Evolutionary conservation across 129 eudicot genomes (phyloP), one percentile per base, ranked within the genome.

Genomic region (Artemisia argyi): DNA sequence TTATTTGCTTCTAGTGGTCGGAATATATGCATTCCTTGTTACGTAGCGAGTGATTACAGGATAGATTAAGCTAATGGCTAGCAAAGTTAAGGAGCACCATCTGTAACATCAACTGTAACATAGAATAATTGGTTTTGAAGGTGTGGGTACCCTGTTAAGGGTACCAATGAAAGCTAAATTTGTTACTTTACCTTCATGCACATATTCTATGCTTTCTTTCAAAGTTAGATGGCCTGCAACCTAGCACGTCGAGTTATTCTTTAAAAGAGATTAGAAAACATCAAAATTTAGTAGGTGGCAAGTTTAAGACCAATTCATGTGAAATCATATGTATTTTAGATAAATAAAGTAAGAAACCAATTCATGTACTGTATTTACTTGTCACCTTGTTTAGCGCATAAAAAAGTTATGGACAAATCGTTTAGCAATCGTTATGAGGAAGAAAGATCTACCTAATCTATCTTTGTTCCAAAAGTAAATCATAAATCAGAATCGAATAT

Each of bases 51-150:
- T 26, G 19, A 22, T 63, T 78, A 78, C 52, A 44, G 66, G 65
- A 54, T 35, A 63, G 51, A 22, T 44, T 28, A 24, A 71, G n/a
- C 18, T 72, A 52, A 70, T 77, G 57, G 72, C 59, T 53, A 52
- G 58, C 62, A 70, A 78, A 54, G 81, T 63, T 44, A n/a, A 63
- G 44, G 16, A 56, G 59, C 16, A 42, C 74, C 32, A 71, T 49
- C 61, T 78, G 72, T 77, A 77, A 77, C 76, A 77, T 78, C 82
- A 71, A 78, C 68, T 78, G 10, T 76, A 50, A 18, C 13, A 65
- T 72, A 59, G 77, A 64, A 73, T 65, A 39, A 48, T 64, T 1
- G 20, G 39, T 77, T 77, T 77, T 61, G 70, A 55, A 65, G 42
- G 44, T 77, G 13, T 51, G 24, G 63, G 4, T 48, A 49, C 75